Conservation (phyloP, 345 rosid genomes). For the Diplotaxis tenuifolia region DNA sequence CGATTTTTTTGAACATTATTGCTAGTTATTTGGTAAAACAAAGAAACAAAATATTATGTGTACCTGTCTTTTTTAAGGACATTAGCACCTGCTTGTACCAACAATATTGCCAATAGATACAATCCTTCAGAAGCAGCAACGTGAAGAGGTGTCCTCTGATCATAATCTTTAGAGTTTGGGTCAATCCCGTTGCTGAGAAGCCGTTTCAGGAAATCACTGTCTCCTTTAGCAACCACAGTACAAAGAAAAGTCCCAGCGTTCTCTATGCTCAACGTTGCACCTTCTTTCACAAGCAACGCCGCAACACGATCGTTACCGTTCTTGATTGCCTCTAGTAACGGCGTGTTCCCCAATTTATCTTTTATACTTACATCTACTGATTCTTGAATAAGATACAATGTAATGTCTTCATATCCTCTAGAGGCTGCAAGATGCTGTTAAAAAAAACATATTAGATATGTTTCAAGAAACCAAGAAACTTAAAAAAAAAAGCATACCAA, state of each 20-base stretch:
- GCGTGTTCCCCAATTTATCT: constrained; percentile 72
- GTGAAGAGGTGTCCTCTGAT: constrained; percentile 73
- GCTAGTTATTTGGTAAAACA: background rate
- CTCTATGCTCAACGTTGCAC: constrained; percentile 55
- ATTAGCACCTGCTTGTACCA: constrained; percentile 69
- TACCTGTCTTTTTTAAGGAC: constrained; percentile 71
- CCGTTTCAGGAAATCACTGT: constrained; percentile 56
- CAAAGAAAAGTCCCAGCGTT: constrained; percentile 73
- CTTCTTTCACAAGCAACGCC: constrained; percentile 53
- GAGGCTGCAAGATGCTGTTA: constrained; percentile 83
- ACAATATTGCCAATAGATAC: constrained; percentile 44
- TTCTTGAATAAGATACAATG: constrained; percentile 59
- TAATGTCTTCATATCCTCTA: constrained; percentile 66
- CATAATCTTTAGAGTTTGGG: constrained; percentile 71
- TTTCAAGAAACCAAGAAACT: background rate
- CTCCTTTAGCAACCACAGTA: constrained; percentile 52
- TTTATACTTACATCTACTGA: constrained; percentile 48
- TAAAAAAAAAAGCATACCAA: constrained; percentile 46
- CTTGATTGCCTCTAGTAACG: constrained; percentile 79
- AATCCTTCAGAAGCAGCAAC: constrained; percentile 77
- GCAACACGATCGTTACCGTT: constrained; percentile 63
- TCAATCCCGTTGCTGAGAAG: constrained; percentile 56
- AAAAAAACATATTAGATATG: constrained; percentile 6
- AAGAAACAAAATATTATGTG: background rate
- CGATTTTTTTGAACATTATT: too few relatives aligned